Evolutionary conservation across 2,329 filamentous ascomycete species (phyloP).

Genomic region (Scytalidium lignicola): DNA sequence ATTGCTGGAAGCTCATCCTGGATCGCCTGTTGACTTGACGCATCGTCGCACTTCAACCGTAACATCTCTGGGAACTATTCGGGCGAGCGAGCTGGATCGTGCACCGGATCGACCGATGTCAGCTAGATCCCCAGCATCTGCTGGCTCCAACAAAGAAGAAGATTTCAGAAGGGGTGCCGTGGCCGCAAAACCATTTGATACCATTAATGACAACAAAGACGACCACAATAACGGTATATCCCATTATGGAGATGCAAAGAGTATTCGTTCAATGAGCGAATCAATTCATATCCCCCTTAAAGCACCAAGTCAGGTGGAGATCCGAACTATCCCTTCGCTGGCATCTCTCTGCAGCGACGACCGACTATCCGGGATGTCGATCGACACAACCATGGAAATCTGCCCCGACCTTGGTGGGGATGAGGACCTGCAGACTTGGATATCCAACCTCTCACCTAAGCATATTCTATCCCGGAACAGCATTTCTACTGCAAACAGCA

Average conservation of each 20-base stretch:
- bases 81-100: neutral
- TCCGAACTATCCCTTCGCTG: conserved; percentile 6
- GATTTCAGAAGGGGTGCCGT: conserved; percentile 23
- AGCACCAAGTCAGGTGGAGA: conserved; percentile 22
- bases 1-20: conserved; percentile 26
- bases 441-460: neutral
- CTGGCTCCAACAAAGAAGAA: conserved; percentile 20
- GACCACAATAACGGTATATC: conserved; percentile 8
- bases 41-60: conserved; percentile 18
- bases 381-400: conserved; percentile 20
- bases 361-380: conserved; percentile 10
- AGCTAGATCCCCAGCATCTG: neutral
- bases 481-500: neutral
- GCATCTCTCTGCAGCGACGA: conserved; percentile 5
- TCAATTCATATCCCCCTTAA: conserved; percentile 21
- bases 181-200: conserved; percentile 23
- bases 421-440: conserved; percentile 17
- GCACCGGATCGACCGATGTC: neutral
- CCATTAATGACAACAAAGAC: conserved; percentile 5
- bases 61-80: neutral
- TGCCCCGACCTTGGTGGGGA: conserved; percentile 20
- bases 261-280: conserved; percentile 11
- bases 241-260: conserved; percentile 15
- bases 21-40: conserved; percentile 25
- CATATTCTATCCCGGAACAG: neutral